These are phyloP conservation scores for Heritiera fomes DNA, from an alignment of 345 rosid genomes.

Conservation along the genomic window DNA sequence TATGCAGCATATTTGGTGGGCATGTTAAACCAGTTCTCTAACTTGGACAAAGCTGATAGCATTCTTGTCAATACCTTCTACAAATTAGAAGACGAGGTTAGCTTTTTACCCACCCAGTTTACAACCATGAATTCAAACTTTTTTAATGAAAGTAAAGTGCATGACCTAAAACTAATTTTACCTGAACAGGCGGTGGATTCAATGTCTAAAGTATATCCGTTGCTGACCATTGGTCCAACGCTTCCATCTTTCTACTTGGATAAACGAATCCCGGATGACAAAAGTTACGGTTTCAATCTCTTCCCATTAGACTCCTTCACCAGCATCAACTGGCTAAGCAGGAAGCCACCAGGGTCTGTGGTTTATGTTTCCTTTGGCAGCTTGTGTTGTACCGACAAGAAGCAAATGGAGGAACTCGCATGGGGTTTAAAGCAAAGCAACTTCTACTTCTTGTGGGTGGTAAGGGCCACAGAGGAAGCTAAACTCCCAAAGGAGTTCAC, in stretches of 20 bases:
- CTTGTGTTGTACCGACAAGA: conserved; percentile 35
- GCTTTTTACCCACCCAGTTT: background rate
- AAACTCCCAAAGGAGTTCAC: conserved; percentile 44
- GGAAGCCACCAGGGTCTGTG: conserved; percentile 42
- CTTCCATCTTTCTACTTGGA: conserved; percentile 58
- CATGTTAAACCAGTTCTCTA: conserved; percentile 32
- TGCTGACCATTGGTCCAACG: conserved; percentile 45
- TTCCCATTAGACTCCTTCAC: conserved; percentile 37
- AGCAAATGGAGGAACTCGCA: conserved; percentile 56
- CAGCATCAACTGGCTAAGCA: conserved; percentile 49
- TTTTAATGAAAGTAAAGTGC: too few relatives aligned
- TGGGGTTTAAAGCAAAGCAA: conserved; percentile 37
- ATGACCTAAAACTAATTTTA: background rate
- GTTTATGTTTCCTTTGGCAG: conserved; percentile 54
- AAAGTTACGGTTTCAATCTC: conserved; percentile 49
- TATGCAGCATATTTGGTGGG: conserved; percentile 25
- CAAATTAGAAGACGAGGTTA: conserved; percentile 32
- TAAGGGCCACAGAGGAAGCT: conserved; percentile 45
- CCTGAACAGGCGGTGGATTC: background rate
- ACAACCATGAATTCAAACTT: background rate
- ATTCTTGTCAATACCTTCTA: conserved; percentile 33
- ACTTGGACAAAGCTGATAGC: conserved; percentile 36
- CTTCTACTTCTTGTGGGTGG: conserved; percentile 53
- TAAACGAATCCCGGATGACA: conserved; percentile 43
- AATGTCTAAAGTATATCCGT: background rate